Evolutionary conservation across 1,284 basidiomycete species (phyloP).

Genomic region (Ustilago curta): DNA sequence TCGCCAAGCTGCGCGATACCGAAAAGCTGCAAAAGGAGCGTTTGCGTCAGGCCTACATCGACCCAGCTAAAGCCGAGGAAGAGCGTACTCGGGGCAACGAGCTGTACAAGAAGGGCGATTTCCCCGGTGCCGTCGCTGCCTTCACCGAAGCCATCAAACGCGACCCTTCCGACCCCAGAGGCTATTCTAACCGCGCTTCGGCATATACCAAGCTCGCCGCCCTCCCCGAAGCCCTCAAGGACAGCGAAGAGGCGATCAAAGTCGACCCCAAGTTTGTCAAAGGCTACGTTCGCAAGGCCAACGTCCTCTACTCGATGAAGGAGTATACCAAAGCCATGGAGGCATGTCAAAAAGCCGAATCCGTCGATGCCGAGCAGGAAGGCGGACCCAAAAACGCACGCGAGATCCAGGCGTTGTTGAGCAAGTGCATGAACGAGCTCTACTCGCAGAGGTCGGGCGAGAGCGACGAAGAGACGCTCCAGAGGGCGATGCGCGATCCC

Average conservation of each 20-base stretch:
- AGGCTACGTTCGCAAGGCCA: slow-evolving; percentile 93
- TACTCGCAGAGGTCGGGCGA: slow-evolving; percentile 85
- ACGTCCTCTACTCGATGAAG: slow-evolving; percentile 88
- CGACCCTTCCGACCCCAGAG: slow-evolving; percentile 86
- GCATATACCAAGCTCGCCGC: slow-evolving; percentile 96
- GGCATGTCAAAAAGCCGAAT: slow-evolving; percentile 58
- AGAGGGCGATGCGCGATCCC: slow-evolving; percentile 95
- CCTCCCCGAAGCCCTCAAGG: slow-evolving; percentile 94
- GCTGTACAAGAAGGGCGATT: slow-evolving; percentile 79
- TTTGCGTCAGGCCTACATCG: slow-evolving; percentile 86
- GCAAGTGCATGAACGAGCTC: slow-evolving; percentile 77
- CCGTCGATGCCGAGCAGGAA: slow-evolving; percentile 52
- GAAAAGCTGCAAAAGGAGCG: slow-evolving; percentile 84
- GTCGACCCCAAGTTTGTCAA: slow-evolving; percentile 82
- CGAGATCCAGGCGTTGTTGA: slow-evolving; percentile 57
- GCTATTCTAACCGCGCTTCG: slow-evolving; percentile 96
- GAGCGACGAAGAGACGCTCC: slow-evolving; percentile 90
- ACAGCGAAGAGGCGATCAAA: slow-evolving; percentile 91
- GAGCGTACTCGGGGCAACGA: slow-evolving; percentile 93
- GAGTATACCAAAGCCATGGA: slow-evolving; percentile 80
- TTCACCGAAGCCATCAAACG: slow-evolving; percentile 98
- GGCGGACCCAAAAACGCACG: slow-evolving; percentile 50
- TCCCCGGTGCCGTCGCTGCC: slow-evolving; percentile 86
- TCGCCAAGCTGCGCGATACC: slow-evolving; percentile 81
- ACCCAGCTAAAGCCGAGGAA: slow-evolving; percentile 83